Conservation (phyloP, 805 yeast genomes). For the Starmerella vaccinii region DNA sequence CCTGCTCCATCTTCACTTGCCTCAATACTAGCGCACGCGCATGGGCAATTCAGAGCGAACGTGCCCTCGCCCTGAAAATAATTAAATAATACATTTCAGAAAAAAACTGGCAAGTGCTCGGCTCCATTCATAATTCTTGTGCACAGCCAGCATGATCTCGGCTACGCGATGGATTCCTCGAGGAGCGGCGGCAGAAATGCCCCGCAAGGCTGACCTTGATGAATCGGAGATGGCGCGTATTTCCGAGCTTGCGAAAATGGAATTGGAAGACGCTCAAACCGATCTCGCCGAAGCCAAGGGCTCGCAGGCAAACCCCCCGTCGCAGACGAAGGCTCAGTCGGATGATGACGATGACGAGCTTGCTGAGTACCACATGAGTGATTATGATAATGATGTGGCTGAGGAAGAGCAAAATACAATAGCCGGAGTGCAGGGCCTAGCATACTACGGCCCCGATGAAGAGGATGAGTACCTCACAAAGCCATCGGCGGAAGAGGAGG, state of each 20-base stretch:
- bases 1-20: too few relatives aligned
- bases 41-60: neutral
- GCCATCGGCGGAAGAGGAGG: conserved; percentile 45
- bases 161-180: conserved; percentile 94
- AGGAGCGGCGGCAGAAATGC: conserved; percentile 88
- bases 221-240: conserved; percentile 92
- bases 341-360: conserved; percentile 53
- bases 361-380: conserved; percentile 33
- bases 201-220: conserved; percentile 75
- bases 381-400: conserved; percentile 36
- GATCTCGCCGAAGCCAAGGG: conserved; percentile 45
- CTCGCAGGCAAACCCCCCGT: conserved; percentile 19
- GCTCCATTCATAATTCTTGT: neutral
- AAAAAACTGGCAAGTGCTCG: neutral
- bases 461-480: conserved; percentile 51
- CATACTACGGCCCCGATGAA: conserved; percentile 36
- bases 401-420: conserved; percentile 45
- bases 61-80: conserved; percentile 16
- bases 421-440: conserved; percentile 37
- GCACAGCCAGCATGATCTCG: conserved; percentile 41
- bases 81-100: conserved; percentile 11
- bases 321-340: conserved; percentile 8
- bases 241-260: conserved; percentile 70
- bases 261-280: conserved; percentile 64
- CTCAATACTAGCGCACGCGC: too few relatives aligned